Evolutionary conservation across 1,139 yeast genomes (phyloP), one percentile per base, ranked within the genome.

Genomic region (Blastobotrys elegans): DNA sequence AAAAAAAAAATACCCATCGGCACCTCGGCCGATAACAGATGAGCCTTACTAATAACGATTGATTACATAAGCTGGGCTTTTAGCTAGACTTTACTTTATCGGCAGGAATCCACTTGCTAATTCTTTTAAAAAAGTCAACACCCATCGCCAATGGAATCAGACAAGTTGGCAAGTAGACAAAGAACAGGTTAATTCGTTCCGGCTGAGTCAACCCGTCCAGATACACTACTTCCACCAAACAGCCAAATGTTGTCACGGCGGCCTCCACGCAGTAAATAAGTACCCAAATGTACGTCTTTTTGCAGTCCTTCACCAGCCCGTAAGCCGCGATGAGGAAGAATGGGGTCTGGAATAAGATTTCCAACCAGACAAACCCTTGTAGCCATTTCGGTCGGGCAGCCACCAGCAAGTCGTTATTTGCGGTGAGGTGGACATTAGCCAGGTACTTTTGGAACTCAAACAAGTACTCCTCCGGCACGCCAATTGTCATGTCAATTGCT

Each of bases 201-300:
- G 39, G 42, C 0, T 31, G 20, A 1, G 63, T 56, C 51, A 80
- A 43, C 48, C 69, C 16, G 73, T 53, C 50, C 16, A 55, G 33
- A 35, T 50, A 54, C 29, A 42, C 41, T 4, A 62, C 56, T 52
- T 69, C 73, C 3, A 58, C 64, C 22, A 70, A 53, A 61, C 95
- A 87, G 10, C 80, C 79, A 39, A 80, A 65, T 0, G 95, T 85
- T 11, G 95, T 84, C 49, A 82, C 72, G 10, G 80, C 69, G 0
- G 95, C 95, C 61, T 84, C 87, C 59, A 84, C 77, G 4, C 88
- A 94, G 62, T 87, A 87, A 13, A 82, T 62, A n/a, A 81, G 64
- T 56, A 79, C 65, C 62, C 72, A 73, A 13, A 79, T 73, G 58
- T 76, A 79, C 14, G 76, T 66, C 21, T 64, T 60, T 36, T 64